Conservation (phyloP, 2,329 filamentous ascomycete genomes). For the Fulvia fulva region DNA sequence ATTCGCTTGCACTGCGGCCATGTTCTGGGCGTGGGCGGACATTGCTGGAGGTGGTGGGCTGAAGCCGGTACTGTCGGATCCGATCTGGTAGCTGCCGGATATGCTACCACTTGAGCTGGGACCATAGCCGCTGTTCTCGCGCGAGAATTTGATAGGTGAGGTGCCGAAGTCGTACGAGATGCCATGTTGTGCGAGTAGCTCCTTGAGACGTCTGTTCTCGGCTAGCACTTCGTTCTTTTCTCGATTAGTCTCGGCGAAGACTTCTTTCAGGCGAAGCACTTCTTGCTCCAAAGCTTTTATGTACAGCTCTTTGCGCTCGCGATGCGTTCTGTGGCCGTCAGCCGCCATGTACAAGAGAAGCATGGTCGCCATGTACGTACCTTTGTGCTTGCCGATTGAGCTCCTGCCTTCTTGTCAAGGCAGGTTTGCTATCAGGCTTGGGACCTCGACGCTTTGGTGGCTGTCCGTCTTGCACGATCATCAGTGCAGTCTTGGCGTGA, state of each 20-base stretch:
- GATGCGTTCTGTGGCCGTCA: constrained; percentile 68
- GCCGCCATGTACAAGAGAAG: background rate
- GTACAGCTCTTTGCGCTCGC: constrained; percentile 93
- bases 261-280: constrained; percentile 80
- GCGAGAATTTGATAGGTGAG: constrained; percentile 35
- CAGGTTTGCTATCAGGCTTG: constrained; percentile 94
- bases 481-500: background rate
- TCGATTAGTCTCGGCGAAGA: constrained; percentile 67
- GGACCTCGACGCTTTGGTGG: constrained; percentile 85
- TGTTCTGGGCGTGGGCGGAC: constrained; percentile 9
- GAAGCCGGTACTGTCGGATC: constrained; percentile 44
- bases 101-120: constrained; percentile 53
- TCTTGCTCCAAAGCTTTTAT: constrained; percentile 92
- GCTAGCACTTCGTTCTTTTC: constrained; percentile 72
- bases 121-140: constrained; percentile 39
- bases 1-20: constrained; percentile 12
- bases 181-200: constrained; percentile 56
- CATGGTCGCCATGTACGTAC: constrained; percentile 46
- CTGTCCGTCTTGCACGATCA: constrained; percentile 63
- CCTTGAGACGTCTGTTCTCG: constrained; percentile 74
- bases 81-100: constrained; percentile 57
- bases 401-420: constrained; percentile 85
- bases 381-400: constrained; percentile 93
- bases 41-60: constrained; percentile 40
- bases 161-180: constrained; percentile 52